Base-by-base conservation (phyloP, 352 stramenopile species). In the Globisporangium irregulare region DNA sequence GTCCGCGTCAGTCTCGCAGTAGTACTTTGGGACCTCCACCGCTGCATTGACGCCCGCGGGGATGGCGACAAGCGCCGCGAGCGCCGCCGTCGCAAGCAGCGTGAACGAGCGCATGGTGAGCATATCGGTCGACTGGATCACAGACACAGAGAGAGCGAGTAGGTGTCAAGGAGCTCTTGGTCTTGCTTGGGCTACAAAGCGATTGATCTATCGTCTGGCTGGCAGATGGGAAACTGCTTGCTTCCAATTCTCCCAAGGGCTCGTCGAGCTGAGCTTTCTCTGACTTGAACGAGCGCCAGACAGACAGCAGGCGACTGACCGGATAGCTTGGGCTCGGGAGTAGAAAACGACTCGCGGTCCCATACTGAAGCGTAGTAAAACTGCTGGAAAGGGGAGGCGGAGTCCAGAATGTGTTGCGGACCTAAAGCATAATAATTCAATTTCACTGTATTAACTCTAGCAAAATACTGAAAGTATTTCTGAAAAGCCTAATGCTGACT, bases 1-100 rank as follows among this genome's bases (percentile, higher is more conserved):
- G 68, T 95, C 86, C 18, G 74, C 66, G 75, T 95, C 86, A 27
- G 80, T 81, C 57, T 84, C 74, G 68, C 86, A 94, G 53, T 71
- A 73, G 70, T 91, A 93, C 34, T 51, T 62, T 29, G 66, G 66
- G 2, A 69, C 32, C 27, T 53, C 41, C 20, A 64, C 64, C 20
- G 64, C 64, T n/a, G 64, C 64, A n/a, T 18, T 24, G 46, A 66
- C 60, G 25, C 41, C 18, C 29, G 46, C 29, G 32, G 60, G 60
- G 29, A n/a, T n/a, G 1, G 29, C 46, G 60, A 64, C 64, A 14
- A 56, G 56, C 10, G 22, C 18, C n/a, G 43, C 24, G 29, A 69
- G 56, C 24, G 48, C 27, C 29, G 64, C 46, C 3, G 43, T 34
- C 29, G 55, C 56, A 43, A 69, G 64, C 41, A 69, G 43, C 43